Base-by-base conservation (phyloP, 306 rosid genomes). In the Cicer chorassanicum region DNA sequence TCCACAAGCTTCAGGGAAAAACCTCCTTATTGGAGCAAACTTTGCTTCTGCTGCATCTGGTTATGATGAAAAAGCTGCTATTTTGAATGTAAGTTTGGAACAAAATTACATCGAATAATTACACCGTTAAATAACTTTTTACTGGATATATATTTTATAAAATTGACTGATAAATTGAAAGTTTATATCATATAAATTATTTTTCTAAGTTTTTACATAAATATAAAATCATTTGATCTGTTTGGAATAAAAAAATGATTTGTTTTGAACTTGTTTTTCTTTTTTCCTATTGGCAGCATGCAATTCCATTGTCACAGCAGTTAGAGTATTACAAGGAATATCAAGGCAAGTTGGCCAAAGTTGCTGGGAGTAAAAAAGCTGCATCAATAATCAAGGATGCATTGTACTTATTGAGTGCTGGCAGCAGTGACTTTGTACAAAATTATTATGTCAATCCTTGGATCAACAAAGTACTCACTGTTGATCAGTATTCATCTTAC, bases 11-110 rank as follows among this genome's bases (percentile, higher is more conserved):
- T 85, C 99, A 36, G 98, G 99, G 80, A 89, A 92, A 68, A 92
- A 88, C 78, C 98, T 95, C 40, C 93, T 95, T 50, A 75, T 84
- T 68, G 99, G 99, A 70, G 92, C 88, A 51, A 95, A 95, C 84
- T 95, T 95, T 77, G 99, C 98, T 75, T 95, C 99, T 40, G 99
- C 98, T 85, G 98, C 93, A 21, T 90, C 99, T 6, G 98, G 99
- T 75, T 95, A 90, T 57, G 99, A 95, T 75, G 93, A 95, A 72
- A 84, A 71, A 14, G 97, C 99, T 76, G 95, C 98, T 50, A 8
- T 0, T 51, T 64, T 84, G 70, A 95, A 82, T 81, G 99, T 95
- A 85, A 84, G 72, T 76, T 72, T 55, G 55, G 54, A 55, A 19
- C 72, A 15, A 56, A 42, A 21, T 29, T 29, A 29, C 36, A 29